Evolutionary conservation across 768 basidiomycete species (phyloP), one percentile per base, ranked within the genome.

Genomic region (Gymnopilus junonius): DNA sequence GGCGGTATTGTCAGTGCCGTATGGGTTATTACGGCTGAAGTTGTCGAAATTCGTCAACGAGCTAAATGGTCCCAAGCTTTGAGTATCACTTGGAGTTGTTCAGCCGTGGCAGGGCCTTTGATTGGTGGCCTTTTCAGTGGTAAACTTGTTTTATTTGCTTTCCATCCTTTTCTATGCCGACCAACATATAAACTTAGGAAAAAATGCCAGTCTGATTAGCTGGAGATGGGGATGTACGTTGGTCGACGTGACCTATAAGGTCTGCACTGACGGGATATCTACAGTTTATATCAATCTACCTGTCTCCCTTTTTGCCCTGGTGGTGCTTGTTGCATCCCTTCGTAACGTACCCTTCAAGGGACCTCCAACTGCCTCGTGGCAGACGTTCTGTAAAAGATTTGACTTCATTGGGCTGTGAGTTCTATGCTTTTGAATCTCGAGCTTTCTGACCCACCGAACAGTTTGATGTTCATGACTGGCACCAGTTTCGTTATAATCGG

Each of bases 151-250:
- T 59, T 31, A 17, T 17, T 34, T 43, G 23, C 40, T 27, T 32
- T 14, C 12, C 29, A 25, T 31, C 27, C 12, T 12, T 37, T 32
- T 8, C 37, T 27, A 11, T 66, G 56, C 65, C 67, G 54, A 68
- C 61, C 46, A 67, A 6, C 7, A 63, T 56, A 40, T 65, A 57
- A 59, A 21, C 51, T 8, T 37, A 81, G 82, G 77, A 29, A 67
- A 70, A 63, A 67, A 66, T 31, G 70, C 75, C 58, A 73, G 73
- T 58, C 63, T 70, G 55, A 67, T 90, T 58, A 87, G 80, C 69
- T 95, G 93, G 93, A 82, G 93, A 83, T 94, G 91, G 89, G 90
- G 87, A 56, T 95, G 93, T 94, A 76, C 78, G 93, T 82, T 27
- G 17, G 58, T 48, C 29, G 20, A 61, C 35, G 51, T 11, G 42